Percentiles rank a stretch among this genome's conserved stretches.
Evolutionary conservation across 495 filamentous ascomycete genomes (phyloP).

Genomic region (Aspergillus olivimuriae): DNA sequence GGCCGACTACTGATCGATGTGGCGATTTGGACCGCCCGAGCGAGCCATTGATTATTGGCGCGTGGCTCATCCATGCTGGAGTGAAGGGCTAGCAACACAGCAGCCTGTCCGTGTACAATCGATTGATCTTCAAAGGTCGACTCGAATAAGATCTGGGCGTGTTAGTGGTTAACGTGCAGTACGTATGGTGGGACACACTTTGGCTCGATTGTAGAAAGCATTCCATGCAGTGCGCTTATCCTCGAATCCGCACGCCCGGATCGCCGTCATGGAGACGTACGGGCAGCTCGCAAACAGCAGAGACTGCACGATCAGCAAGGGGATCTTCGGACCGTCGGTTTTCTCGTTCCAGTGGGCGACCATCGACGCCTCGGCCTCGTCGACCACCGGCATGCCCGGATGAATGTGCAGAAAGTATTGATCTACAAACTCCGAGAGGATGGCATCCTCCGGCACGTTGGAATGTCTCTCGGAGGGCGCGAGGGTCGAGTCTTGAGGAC

Average conservation of each 20-base stretch:
- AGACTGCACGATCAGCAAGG: neutral
- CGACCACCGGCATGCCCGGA: neutral
- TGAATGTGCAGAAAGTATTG: slow-evolving; percentile 4
- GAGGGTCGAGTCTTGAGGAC: too few relatives aligned
- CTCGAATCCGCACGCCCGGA: neutral
- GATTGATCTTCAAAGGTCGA: neutral
- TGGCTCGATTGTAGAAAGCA: neutral
- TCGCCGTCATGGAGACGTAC: neutral
- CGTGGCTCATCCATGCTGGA: neutral
- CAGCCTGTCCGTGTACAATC: neutral
- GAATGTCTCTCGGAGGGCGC: too few relatives aligned
- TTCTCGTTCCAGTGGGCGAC: neutral
- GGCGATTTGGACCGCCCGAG: neutral
- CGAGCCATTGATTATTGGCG: neutral
- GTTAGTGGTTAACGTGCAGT: neutral
- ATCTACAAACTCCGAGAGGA: neutral
- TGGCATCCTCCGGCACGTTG: neutral
- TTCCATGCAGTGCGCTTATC: neutral
- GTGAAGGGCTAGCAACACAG: neutral
- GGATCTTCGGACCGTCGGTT: neutral
- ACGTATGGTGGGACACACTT: neutral
- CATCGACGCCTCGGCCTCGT: too few relatives aligned
- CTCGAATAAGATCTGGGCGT: neutral
- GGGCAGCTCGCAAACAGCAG: slow-evolving; percentile 1
- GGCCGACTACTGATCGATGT: neutral